Conservation (phyloP, 164 flowering plant species). For the Dillenia suffruticosa region DNA sequence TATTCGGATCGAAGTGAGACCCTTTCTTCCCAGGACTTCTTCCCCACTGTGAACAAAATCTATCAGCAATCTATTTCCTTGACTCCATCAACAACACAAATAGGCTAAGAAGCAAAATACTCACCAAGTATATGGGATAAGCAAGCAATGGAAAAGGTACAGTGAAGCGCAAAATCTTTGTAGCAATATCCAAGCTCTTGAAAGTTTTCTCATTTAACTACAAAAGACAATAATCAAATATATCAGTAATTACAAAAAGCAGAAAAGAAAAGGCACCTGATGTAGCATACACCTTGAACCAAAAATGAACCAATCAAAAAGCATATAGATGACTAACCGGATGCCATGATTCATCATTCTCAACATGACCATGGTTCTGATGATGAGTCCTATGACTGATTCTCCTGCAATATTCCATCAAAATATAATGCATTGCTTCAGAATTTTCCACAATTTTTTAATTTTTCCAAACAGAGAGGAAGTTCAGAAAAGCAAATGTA, state of each 20-base stretch:
- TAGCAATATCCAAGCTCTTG: conserved; percentile 35
- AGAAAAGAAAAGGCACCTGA: not conserved
- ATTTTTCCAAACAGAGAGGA: too few relatives aligned
- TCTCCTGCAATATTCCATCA: conserved; percentile 32
- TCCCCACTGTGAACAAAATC: conserved; percentile 33
- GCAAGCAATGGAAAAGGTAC: conserved; percentile 72
- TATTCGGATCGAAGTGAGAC: conserved; percentile 56
- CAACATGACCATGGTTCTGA: conserved; percentile 59
- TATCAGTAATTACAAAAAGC: not conserved
- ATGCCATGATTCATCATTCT: conserved; percentile 51
- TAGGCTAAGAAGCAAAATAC: not conserved
- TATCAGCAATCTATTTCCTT: not conserved
- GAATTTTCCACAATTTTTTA: too few relatives aligned
- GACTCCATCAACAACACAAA: not conserved
- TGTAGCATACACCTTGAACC: not conserved
- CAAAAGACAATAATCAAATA: not conserved
- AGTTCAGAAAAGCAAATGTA: not conserved
- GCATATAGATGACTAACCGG: conserved; percentile 21
- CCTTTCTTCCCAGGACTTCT: conserved; percentile 73
- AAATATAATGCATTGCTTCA: not conserved
- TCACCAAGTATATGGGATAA: conserved; percentile 69
- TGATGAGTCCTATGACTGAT: conserved; percentile 66
- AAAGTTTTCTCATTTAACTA: conserved; percentile 63
- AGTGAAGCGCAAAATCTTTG: conserved; percentile 40
- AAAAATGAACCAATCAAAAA: not conserved